Percentiles rank a stretch among this genome's conserved stretches.
Conservation (phyloP, 202 grass and related monocot species). For the Zizania palustris region DNA sequence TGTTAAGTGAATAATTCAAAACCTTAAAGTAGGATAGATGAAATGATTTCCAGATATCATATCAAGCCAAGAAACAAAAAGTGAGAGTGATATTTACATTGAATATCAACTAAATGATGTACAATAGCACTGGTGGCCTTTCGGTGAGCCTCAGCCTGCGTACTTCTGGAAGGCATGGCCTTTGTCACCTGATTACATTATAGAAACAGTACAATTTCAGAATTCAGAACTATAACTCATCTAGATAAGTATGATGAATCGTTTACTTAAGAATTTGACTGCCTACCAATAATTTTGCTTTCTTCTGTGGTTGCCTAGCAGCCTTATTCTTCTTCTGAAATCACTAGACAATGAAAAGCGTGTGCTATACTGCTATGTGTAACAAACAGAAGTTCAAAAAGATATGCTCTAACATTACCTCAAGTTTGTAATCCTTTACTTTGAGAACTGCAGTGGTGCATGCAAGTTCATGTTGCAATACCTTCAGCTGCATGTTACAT, state of each 20-base stretch:
- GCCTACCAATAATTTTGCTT: slow-evolving; percentile 29
- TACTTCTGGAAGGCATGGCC: background rate
- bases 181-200: slow-evolving; percentile 33
- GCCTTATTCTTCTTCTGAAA: slow-evolving; percentile 36
- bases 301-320: background rate
- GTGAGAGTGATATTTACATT: slow-evolving; percentile 42
- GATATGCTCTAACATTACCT: slow-evolving; percentile 45
- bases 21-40: slow-evolving; percentile 7
- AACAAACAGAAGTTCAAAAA: slow-evolving; percentile 29
- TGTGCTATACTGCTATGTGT: background rate
- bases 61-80: slow-evolving; percentile 14
- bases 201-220: slow-evolving; percentile 7
- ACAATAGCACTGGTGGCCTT: background rate
- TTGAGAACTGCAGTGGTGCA: slow-evolving; percentile 49
- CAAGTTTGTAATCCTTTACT: slow-evolving; percentile 51
- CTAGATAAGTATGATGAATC: background rate
- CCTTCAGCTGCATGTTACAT: slow-evolving; percentile 55
- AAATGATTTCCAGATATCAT: slow-evolving; percentile 8
- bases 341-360: slow-evolving; percentile 18
- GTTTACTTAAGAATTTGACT: background rate
- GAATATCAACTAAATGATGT: slow-evolving; percentile 34
- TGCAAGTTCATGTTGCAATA: slow-evolving; percentile 64
- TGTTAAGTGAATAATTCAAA: background rate
- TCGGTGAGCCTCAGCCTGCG: slow-evolving; percentile 19
- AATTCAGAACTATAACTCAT: slow-evolving; percentile 28